Base-by-base conservation (phyloP, 495 filamentous ascomycete genomes). In the Echria macrotheca region DNA sequence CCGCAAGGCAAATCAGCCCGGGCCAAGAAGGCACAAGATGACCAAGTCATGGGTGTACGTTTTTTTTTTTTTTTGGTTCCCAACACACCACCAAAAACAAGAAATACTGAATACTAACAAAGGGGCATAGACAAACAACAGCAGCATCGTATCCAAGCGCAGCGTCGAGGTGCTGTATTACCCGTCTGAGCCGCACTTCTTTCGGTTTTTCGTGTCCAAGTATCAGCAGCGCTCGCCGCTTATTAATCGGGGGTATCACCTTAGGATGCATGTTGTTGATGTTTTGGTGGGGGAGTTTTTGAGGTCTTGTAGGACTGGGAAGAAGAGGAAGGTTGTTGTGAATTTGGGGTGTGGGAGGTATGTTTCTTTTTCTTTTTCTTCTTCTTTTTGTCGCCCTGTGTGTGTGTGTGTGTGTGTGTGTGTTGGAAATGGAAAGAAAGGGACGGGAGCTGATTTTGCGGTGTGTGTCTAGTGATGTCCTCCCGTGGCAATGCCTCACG, bases 261-360 rank as follows among this genome's bases (percentile, higher is more conserved):
- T 97, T 36, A 80, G 89, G 12, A 83, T 95, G 78, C 78, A 84
- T 61, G 85, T 84, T 9, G 80, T 95, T 47, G 86, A 89, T 51
- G 69, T 85, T 50, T 73, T 81, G 5, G 82, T 94, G 6, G 77
- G 74, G 4, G 69, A 74, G 8, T 96, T 96, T 55, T 70, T 95
- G 28, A 66, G 78, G 49, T 69, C 78, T 49, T 65, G 69, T 29
- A 69, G 69, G n/a, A 60, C 72, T 3, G 24, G 18, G 18, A 44
- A 26, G 10, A 82, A 79, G 59, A 74, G 69, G 38, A 91, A 89
- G 65, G 76, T 89, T 14, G 75, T 96, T 9, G 69, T 96, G 19
- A 96, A 95, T 61, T 60, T 96, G 50, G 90, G 91, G 38, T 95
- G 89, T 74, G 91, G 90, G 62, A 93, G 88, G 89, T 91, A 65